A percentile compares a stretch with the other conserved stretches of the same genome.
Evolutionary conservation across 371 early-diverging fungal genomes (phyloP).

Genomic region (Mortierella sp.): DNA sequence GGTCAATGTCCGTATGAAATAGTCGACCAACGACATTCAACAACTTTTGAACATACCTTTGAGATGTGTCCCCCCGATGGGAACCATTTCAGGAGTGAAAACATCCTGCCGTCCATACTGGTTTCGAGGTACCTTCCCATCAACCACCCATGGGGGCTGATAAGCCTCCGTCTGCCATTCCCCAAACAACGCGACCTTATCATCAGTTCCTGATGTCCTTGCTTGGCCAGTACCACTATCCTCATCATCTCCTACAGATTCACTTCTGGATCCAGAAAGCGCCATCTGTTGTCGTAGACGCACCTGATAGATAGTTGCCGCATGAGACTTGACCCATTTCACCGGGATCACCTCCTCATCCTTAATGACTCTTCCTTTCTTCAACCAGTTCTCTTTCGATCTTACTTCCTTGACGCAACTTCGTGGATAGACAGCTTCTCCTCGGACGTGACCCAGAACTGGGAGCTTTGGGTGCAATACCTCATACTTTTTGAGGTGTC

Average conservation of each 20-base stretch:
- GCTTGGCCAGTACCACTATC: not conserved
- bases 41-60: conserved; percentile 57
- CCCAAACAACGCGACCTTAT: conserved; percentile 71
- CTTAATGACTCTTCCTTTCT: conserved; percentile 66
- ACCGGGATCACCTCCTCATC: conserved; percentile 57
- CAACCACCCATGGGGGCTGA: conserved; percentile 69
- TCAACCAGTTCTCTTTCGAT: conserved; percentile 76
- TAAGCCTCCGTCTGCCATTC: conserved; percentile 89
- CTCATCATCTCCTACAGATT: not conserved
- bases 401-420: conserved; percentile 66
- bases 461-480: conserved; percentile 73
- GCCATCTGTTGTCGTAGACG: conserved; percentile 60
- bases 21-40: no score
- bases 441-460: conserved; percentile 77
- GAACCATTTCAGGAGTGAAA: conserved; percentile 86
- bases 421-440: conserved; percentile 85
- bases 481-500: conserved; percentile 84
- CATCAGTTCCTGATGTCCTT: conserved; percentile 3
- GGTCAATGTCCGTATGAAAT: no score
- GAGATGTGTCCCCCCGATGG: conserved; percentile 83
- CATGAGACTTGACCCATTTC: conserved; percentile 75
- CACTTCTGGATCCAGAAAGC: conserved; percentile 32
- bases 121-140: conserved; percentile 86
- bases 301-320: conserved; percentile 67
- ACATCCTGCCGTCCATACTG: conserved; percentile 85